Percentiles rank a stretch among this genome's conserved stretches.
Conservation (phyloP, 495 filamentous ascomycete genomes). For the Talaromyces ruber region DNA sequence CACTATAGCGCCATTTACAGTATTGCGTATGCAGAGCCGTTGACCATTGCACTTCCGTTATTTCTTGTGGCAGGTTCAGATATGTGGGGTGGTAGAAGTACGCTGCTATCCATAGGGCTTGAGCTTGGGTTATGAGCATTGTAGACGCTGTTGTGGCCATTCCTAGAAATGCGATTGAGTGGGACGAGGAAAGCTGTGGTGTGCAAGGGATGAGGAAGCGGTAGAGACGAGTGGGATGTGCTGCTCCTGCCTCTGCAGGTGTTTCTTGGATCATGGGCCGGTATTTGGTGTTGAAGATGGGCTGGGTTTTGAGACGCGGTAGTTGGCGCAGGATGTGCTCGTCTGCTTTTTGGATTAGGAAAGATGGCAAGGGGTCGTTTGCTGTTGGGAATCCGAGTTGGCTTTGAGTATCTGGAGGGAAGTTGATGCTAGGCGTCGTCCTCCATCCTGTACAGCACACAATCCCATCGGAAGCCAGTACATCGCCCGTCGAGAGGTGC, state of each 20-base stretch:
- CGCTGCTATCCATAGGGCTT: constrained; percentile 65
- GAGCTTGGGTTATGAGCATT: constrained; percentile 53
- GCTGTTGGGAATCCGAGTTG: constrained; percentile 32
- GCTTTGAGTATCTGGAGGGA: constrained; percentile 44
- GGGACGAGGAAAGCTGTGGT: constrained; percentile 30
- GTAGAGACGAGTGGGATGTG: constrained; percentile 45
- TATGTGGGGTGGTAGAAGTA: constrained; percentile 40
- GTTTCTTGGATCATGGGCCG: constrained; percentile 14
- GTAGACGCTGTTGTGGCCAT: constrained; percentile 55
- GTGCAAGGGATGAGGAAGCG: constrained; percentile 65
- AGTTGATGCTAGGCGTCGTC: constrained; percentile 51
- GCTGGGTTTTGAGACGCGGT: constrained; percentile 48
- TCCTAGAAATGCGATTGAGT: constrained; percentile 62
- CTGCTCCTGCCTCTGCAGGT: constrained; percentile 19
- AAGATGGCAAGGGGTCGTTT: constrained; percentile 16
- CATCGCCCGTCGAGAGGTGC: constrained; percentile 46
- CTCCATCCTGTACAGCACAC: constrained; percentile 66
- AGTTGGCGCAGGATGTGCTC: constrained; percentile 57
- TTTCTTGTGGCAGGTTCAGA: constrained; percentile 19
- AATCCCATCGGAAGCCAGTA: constrained; percentile 50
- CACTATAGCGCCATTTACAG: constrained; percentile 59
- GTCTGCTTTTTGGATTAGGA: constrained; percentile 42
- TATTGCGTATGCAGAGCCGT: constrained; percentile 59
- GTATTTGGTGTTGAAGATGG: constrained; percentile 21
- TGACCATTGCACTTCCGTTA: constrained; percentile 34